Evolutionary conservation across 2,329 filamentous ascomycete genomes (phyloP).

Genomic region (Rhinocladiella similis): DNA sequence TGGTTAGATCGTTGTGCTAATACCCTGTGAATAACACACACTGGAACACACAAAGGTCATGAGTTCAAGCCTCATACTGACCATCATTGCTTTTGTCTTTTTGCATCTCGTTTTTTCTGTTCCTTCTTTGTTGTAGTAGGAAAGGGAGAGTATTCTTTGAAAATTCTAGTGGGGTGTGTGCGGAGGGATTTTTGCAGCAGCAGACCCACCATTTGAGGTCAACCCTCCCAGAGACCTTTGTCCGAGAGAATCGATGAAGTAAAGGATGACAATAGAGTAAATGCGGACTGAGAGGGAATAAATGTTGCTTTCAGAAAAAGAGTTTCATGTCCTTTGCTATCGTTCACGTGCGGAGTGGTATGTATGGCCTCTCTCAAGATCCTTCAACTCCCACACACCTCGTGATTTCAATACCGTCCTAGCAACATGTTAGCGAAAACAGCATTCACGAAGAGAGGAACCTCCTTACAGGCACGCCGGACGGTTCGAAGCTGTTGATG

Average conservation of each 20-base stretch:
- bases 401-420: constrained; percentile 70
- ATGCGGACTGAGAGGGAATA: too few species aligned
- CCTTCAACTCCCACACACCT: constrained; percentile 49
- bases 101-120: neutral
- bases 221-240: too few species aligned
- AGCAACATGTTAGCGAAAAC: constrained; percentile 28
- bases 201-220: neutral
- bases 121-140: neutral
- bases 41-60: constrained; percentile 1
- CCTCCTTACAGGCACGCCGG: constrained; percentile 55
- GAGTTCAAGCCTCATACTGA: constrained; percentile 8
- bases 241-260: neutral
- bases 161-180: too few species aligned
- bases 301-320: too few species aligned
- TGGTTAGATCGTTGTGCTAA: constrained; percentile 9
- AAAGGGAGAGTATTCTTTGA: too few species aligned
- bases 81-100: neutral
- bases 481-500: constrained; percentile 67
- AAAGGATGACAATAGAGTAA: neutral
- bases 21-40: neutral
- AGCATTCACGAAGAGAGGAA: neutral
- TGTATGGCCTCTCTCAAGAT: neutral
- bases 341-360: too few species aligned
- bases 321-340: too few species aligned
- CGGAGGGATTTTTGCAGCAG: neutral